Evolutionary conservation across 1,284 basidiomycete species (phyloP).

Genomic region (Leccinum subatratum): DNA sequence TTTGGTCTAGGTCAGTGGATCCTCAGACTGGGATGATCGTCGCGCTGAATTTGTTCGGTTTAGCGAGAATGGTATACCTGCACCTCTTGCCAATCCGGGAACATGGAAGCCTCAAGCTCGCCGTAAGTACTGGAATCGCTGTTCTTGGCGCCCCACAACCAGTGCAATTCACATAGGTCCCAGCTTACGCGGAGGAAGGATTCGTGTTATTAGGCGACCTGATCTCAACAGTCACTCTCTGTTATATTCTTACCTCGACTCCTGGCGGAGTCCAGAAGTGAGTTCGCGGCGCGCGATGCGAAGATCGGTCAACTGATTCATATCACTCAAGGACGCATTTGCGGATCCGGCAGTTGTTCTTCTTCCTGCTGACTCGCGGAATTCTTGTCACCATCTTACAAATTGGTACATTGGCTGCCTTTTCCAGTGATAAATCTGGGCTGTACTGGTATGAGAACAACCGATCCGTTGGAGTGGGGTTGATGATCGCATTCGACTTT

Average conservation of each 20-base stretch:
- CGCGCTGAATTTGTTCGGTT: background rate
- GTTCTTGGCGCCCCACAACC: background rate
- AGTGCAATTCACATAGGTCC: background rate
- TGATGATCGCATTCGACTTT: background rate
- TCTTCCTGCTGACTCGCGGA: constrained; percentile 17
- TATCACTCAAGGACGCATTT: constrained; percentile 6
- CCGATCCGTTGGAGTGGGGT: background rate
- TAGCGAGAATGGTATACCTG: constrained; percentile 6
- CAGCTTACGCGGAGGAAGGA: constrained; percentile 7
- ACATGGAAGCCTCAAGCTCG: background rate
- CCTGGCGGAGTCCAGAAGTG: constrained; percentile 7
- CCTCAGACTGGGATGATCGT: background rate
- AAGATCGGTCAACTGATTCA: background rate
- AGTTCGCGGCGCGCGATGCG: background rate
- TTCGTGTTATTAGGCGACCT: constrained; percentile 8
- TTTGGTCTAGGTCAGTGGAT: constrained; percentile 9
- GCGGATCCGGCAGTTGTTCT: constrained; percentile 10
- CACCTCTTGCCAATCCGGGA: background rate
- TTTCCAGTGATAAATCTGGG: background rate
- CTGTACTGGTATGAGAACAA: constrained; percentile 11
- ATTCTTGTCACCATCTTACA: constrained; percentile 15
- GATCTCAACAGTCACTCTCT: constrained; percentile 12
- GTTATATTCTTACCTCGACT: constrained; percentile 14
- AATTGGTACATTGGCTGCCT: constrained; percentile 4
- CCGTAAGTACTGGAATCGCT: constrained; percentile 1